Evolutionary conservation across 768 basidiomycete genomes (phyloP).

Genomic region (Tricholoma sp.): DNA sequence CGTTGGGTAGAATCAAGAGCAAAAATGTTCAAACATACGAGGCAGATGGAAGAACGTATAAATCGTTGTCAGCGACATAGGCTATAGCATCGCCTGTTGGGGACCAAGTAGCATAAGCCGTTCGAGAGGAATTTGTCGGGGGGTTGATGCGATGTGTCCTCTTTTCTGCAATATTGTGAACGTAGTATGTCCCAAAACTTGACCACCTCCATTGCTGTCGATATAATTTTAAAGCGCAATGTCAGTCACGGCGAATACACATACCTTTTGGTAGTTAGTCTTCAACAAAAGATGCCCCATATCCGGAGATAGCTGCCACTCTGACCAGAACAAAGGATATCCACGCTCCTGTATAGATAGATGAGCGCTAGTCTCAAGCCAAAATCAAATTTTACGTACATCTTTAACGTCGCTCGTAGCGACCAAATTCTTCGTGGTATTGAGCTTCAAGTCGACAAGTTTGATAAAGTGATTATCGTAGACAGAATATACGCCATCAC

Average conservation of each 20-base stretch:
- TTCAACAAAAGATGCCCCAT: conserved; percentile 87
- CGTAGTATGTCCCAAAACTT: conserved; percentile 85
- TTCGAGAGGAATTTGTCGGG: conserved; percentile 64
- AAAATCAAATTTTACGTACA: conserved; percentile 34
- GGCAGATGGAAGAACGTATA: conserved; percentile 75
- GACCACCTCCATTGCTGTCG: conserved; percentile 91
- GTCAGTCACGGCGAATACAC: neutral
- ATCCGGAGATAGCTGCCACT: conserved; percentile 87
- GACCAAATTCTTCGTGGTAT: conserved; percentile 60
- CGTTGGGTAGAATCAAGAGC: neutral
- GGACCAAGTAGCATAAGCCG: conserved; percentile 83
- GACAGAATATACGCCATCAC: conserved; percentile 87
- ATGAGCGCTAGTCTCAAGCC: neutral
- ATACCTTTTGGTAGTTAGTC: conserved; percentile 67
- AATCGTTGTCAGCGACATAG: conserved; percentile 80
- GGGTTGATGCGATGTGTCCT: conserved; percentile 66
- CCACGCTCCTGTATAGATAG: conserved; percentile 46
- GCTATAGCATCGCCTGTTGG: conserved; percentile 82
- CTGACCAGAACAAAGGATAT: conserved; percentile 38
- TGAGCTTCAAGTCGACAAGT: conserved; percentile 77
- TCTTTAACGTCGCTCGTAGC: conserved; percentile 54
- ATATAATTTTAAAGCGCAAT: neutral
- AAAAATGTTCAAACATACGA: conserved; percentile 38
- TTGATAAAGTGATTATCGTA: conserved; percentile 59
- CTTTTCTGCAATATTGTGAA: conserved; percentile 73